These are phyloP conservation scores for Ogataea pini DNA, from an alignment of 805 yeast genomes.

Conservation along the genomic window DNA sequence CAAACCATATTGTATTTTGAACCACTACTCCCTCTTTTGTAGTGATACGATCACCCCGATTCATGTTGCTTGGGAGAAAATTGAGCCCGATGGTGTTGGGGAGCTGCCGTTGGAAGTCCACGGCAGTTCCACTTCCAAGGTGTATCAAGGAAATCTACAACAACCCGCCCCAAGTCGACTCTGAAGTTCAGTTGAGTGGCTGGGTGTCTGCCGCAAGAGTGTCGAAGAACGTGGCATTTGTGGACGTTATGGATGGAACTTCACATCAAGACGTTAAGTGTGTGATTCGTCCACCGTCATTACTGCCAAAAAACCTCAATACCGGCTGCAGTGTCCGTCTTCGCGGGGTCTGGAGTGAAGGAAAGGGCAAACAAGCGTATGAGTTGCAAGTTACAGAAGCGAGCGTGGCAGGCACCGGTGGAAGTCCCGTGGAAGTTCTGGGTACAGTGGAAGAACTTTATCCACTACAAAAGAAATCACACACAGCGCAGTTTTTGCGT, in stretches of 20 bases:
- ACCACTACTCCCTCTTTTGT: too few species aligned
- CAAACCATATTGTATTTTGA: too few species aligned
- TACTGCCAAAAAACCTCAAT: conserved; percentile 32
- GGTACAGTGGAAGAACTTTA: conserved; percentile 66
- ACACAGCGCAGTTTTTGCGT: conserved; percentile 65
- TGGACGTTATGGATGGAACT: conserved; percentile 82
- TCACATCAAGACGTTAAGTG: conserved; percentile 54
- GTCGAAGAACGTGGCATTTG: conserved; percentile 75
- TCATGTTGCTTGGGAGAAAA: too few species aligned
- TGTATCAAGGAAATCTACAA: conserved; percentile 33
- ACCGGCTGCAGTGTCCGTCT: conserved; percentile 40
- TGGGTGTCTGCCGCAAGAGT: conserved; percentile 73
- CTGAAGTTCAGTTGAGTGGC: conserved; percentile 57
- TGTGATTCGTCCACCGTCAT: conserved; percentile 45
- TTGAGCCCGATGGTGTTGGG: background rate
- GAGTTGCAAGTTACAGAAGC: conserved; percentile 47
- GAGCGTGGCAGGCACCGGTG: too few species aligned
- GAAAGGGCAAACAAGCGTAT: conserved; percentile 52
- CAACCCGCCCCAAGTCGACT: conserved; percentile 39
- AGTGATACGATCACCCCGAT: too few species aligned
- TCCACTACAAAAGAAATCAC: conserved; percentile 83
- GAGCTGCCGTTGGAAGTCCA: background rate
- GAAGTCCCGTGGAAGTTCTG: conserved; percentile 50
- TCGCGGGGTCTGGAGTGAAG: conserved; percentile 38
- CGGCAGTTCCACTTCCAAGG: conserved; percentile 20